Percentiles rank a stretch among this genome's conserved stretches.
Conservation (phyloP, 768 basidiomycete species). For the Podaxis sp. region DNA sequence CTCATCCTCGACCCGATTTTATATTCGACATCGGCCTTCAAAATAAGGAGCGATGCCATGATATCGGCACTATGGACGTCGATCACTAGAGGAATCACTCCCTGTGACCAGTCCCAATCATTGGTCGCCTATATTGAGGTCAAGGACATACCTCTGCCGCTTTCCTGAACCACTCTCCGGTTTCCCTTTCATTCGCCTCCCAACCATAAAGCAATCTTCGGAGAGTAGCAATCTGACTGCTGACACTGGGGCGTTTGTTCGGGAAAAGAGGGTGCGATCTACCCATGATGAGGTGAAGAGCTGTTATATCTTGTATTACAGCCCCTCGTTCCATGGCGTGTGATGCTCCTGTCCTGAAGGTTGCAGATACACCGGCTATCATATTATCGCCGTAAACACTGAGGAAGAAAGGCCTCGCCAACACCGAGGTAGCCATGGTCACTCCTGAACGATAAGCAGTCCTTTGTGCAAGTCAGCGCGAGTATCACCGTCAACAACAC, state of each 20-base stretch:
- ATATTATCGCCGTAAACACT: conserved; percentile 39
- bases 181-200: conserved; percentile 47
- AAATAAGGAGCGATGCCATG: conserved; percentile 65
- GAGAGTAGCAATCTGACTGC: conserved; percentile 64
- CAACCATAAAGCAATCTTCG: conserved; percentile 59
- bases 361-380: conserved; percentile 60
- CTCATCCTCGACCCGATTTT: conserved; percentile 56
- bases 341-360: conserved; percentile 56
- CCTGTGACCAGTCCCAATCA: conserved; percentile 32
- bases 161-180: conserved; percentile 53
- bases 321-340: conserved; percentile 62
- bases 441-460: conserved; percentile 69
- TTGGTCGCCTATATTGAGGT: not conserved
- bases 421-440: conserved; percentile 54
- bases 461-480: conserved; percentile 31
- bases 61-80: conserved; percentile 69
- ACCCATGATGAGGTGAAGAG: conserved; percentile 62
- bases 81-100: conserved; percentile 65
- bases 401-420: conserved; percentile 42
- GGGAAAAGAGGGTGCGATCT: conserved; percentile 34
- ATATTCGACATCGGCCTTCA: conserved; percentile 69
- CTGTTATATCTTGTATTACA: conserved; percentile 57
- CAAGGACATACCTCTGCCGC: conserved; percentile 49
- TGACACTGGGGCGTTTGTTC: conserved; percentile 46
- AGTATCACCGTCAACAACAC: not conserved